A percentile compares a stretch with the other conserved stretches of the same genome.
Evolutionary conservation across 2,329 filamentous ascomycete genomes (phyloP).

Genomic region (Talaromyces sp.): DNA sequence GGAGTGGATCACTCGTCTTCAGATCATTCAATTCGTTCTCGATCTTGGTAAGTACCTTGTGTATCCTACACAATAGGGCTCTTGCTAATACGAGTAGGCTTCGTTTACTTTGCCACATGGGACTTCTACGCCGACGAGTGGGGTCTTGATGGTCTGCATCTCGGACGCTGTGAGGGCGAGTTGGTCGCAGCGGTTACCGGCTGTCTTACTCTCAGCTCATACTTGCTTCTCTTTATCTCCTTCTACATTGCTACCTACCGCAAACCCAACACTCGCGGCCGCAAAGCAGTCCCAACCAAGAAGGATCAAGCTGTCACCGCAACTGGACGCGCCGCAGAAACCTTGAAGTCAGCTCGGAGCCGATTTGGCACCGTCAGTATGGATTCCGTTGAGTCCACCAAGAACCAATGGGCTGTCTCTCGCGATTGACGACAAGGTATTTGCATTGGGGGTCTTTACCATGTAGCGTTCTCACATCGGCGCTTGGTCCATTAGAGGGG

Average conservation of each 20-base stretch:
- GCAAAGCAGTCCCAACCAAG: conserved; percentile 47
- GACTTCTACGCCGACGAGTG: conserved; percentile 90
- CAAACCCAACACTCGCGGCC: conserved; percentile 50
- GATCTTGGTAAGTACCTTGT: conserved; percentile 69
- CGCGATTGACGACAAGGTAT: conserved; percentile 11
- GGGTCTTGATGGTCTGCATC: conserved; percentile 67
- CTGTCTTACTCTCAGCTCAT: conserved; percentile 81
- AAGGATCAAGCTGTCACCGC: conserved; percentile 57
- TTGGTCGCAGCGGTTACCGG: conserved; percentile 88
- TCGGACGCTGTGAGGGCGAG: conserved; percentile 80
- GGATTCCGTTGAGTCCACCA: conserved; percentile 22
- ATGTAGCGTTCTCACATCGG: not conserved
- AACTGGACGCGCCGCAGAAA: conserved; percentile 24
- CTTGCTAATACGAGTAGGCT: conserved; percentile 54
- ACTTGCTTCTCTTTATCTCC: conserved; percentile 89
- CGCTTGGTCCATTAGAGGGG: not conserved
- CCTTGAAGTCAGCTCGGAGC: conserved; percentile 24
- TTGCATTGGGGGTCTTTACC: not conserved
- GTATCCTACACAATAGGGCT: too few relatives aligned
- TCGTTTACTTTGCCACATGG: conserved; percentile 93
- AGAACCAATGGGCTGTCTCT: conserved; percentile 21
- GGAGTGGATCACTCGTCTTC: conserved; percentile 92
- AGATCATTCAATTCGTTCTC: conserved; percentile 91
- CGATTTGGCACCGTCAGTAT: conserved; percentile 21
- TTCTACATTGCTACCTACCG: conserved; percentile 91